Percentiles rank a stretch among this genome's conserved stretches.
These are phyloP conservation scores for Monosporascus sp. DNA, from an alignment of 2,329 filamentous ascomycete species.

Conservation along the genomic window DNA sequence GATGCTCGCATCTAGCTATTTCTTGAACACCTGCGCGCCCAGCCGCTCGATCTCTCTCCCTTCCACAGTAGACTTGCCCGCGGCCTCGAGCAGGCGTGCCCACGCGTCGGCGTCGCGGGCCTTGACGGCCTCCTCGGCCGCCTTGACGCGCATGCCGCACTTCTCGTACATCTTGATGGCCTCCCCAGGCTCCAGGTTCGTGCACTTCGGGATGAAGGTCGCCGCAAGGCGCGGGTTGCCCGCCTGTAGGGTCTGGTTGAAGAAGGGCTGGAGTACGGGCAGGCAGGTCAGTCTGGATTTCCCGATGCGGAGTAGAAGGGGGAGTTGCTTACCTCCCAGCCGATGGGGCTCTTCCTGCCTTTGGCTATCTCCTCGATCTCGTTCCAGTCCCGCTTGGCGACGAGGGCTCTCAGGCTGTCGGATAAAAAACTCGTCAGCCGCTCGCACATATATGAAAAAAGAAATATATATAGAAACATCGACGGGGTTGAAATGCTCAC, in stretches of 20 bases:
- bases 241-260: conserved; percentile 79
- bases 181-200: conserved; percentile 59
- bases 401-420: conserved; percentile 73
- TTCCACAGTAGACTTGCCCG: conserved; percentile 61
- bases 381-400: conserved; percentile 85
- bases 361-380: conserved; percentile 84
- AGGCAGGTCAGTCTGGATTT: neutral
- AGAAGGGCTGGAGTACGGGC: conserved; percentile 62
- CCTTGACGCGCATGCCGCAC: conserved; percentile 82
- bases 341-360: conserved; percentile 81
- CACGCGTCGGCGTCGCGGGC: conserved; percentile 73
- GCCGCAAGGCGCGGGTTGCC: conserved; percentile 85
- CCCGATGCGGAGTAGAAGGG: neutral
- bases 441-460: conserved; percentile 1
- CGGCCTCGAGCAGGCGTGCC: conserved; percentile 66
- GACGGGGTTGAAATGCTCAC: conserved; percentile 30
- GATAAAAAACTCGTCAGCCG: conserved; percentile 2
- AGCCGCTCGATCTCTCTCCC: conserved; percentile 78
- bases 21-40: conserved; percentile 53
- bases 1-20: conserved; percentile 18
- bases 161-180: conserved; percentile 92
- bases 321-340: conserved; percentile 72
- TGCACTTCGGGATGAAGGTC: conserved; percentile 83
- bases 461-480: neutral
- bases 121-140: conserved; percentile 85